Percentiles rank a stretch among this genome's conserved stretches.
Evolutionary conservation across 2,329 filamentous ascomycete species (phyloP).

Genomic region (Iodosphaeria phyllophila): DNA sequence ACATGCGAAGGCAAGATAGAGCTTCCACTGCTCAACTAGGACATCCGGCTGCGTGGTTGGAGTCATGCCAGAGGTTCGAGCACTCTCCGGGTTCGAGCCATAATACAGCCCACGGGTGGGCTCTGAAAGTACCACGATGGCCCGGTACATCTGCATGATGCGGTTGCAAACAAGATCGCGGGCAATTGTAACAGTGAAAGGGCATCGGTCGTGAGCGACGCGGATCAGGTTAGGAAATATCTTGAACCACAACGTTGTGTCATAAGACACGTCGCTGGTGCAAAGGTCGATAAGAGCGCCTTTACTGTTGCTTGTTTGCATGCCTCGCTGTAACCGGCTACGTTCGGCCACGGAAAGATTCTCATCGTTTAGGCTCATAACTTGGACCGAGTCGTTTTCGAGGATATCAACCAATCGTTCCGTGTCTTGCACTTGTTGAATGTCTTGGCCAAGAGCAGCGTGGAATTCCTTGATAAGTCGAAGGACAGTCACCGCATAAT

Average conservation of each 20-base stretch:
- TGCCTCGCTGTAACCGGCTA: constrained; percentile 76
- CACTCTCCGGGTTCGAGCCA: constrained; percentile 38
- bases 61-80: constrained; percentile 29
- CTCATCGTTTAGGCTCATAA: constrained; percentile 87
- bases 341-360: constrained; percentile 80
- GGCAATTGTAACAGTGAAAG: constrained; percentile 76
- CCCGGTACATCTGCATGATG: constrained; percentile 80
- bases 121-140: constrained; percentile 64
- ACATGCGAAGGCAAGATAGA: constrained; percentile 93
- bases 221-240: constrained; percentile 90
- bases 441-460: constrained; percentile 57
- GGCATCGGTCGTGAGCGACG: constrained; percentile 77
- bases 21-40: constrained; percentile 91
- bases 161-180: constrained; percentile 85
- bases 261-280: constrained; percentile 86
- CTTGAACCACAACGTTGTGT: constrained; percentile 92
- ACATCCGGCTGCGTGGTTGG: constrained; percentile 65
- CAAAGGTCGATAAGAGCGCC: constrained; percentile 85
- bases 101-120: constrained; percentile 45
- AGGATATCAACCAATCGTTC: constrained; percentile 75
- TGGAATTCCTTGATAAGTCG: constrained; percentile 90
- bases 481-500: constrained; percentile 82
- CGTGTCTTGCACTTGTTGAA: constrained; percentile 39
- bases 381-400: constrained; percentile 70
- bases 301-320: constrained; percentile 66